Percentiles rank a stretch among this genome's conserved stretches.
These are phyloP conservation scores for Acanthamoeba castellanii DNA, from an alignment of 208 protist genomes.

Conservation along the genomic window DNA sequence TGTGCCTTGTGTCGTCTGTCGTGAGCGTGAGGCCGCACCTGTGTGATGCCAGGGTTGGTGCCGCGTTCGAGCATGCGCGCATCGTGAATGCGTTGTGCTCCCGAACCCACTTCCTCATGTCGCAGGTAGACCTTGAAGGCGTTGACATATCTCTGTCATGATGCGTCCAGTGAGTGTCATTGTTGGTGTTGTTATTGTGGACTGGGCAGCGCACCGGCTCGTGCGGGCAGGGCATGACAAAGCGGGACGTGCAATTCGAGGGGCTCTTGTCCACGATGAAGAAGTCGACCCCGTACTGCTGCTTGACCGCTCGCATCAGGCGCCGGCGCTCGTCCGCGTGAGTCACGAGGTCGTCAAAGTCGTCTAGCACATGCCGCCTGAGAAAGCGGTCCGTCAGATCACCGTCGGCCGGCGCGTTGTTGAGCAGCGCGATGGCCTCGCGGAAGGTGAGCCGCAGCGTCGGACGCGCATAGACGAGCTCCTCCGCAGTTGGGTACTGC, in stretches of 20 bases:
- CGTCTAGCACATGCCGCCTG: constrained; percentile 67
- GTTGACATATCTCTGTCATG: constrained; percentile 90
- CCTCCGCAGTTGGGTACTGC: constrained; percentile 94
- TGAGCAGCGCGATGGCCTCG: neutral
- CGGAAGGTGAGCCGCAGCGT: neutral
- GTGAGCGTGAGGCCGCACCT: neutral
- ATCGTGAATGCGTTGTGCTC: constrained; percentile 99
- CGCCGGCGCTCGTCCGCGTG: constrained; percentile 96
- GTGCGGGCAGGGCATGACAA: constrained; percentile 96
- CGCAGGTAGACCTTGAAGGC: constrained; percentile 99
- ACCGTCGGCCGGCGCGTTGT: neutral
- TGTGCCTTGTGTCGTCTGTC: neutral
- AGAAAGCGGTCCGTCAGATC: neutral
- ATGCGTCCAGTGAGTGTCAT: neutral
- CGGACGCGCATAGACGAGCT: constrained; percentile 88
- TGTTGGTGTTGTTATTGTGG: neutral
- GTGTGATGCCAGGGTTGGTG: neutral
- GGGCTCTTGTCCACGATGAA: constrained; percentile 99
- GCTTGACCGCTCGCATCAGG: constrained; percentile 97
- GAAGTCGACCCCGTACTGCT: constrained; percentile 99
- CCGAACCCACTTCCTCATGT: constrained; percentile 99
- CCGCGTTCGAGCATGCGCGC: constrained; percentile 91
- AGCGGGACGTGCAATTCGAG: constrained; percentile 97
- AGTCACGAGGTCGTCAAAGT: constrained; percentile 93
- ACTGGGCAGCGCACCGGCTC: too few species aligned